Conservation (phyloP, 148 eudicot genomes). For the Camellia lanceoleosa region DNA sequence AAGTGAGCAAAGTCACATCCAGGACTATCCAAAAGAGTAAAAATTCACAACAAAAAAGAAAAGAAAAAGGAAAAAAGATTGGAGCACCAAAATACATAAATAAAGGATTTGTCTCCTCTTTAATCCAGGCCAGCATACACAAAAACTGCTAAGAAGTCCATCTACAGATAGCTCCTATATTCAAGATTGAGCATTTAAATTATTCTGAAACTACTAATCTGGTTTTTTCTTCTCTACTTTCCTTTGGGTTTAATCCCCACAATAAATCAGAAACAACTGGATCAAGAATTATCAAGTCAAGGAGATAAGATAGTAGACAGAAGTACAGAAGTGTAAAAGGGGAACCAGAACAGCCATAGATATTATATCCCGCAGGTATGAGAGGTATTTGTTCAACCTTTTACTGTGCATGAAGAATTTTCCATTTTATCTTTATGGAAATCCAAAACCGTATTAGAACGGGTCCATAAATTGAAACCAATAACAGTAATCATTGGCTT, state of each 20-base stretch:
- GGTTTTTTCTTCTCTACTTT: neutral
- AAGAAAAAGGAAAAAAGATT: neutral
- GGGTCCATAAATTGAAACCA: neutral
- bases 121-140: neutral
- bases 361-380: neutral
- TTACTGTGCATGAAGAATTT: neutral
- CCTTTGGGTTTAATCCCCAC: neutral
- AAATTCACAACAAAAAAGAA: neutral
- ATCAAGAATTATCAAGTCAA: slow-evolving; percentile 4
- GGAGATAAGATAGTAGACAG: neutral
- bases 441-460: neutral
- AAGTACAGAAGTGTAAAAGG: neutral
- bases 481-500: neutral
- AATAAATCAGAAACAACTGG: neutral
- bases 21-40: neutral
- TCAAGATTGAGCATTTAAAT: neutral
- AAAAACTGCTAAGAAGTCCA: neutral
- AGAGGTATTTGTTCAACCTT: neutral
- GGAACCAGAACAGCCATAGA: neutral
- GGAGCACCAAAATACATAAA: neutral
- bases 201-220: neutral
- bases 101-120: neutral
- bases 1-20: neutral
- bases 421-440: neutral
- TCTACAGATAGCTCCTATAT: neutral